phyloP scores from a whole-genome alignment of 2,329 filamentous ascomycete species.

The Xylogone sp. region DNA sequence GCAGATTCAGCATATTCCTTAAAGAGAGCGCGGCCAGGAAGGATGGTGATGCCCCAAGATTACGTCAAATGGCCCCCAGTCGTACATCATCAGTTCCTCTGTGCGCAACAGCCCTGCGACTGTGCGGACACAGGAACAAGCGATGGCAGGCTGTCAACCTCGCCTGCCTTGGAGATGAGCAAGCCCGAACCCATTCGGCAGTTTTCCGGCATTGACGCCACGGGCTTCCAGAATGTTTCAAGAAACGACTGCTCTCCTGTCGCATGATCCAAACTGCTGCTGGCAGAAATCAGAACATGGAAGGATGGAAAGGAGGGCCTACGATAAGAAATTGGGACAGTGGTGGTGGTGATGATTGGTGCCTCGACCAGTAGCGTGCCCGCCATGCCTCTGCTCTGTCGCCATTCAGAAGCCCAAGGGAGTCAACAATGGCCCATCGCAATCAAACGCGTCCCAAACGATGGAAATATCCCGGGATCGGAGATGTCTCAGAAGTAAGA shows the following conservation, averaged over 20 bases:
- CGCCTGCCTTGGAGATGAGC: neutral
- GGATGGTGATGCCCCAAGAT: neutral
- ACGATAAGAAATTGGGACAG: neutral
- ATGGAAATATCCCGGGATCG: neutral
- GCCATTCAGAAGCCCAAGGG: neutral
- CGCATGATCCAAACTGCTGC: neutral
- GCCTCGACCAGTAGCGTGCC: neutral
- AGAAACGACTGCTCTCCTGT: neutral
- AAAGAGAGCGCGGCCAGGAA: no score
- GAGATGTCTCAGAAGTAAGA: neutral
- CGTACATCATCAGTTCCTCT: no score
- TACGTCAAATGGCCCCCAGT: neutral
- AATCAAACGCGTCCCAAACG: neutral
- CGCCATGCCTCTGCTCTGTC: neutral
- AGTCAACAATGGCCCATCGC: neutral
- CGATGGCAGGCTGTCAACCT: neutral
- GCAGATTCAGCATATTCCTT: no score
- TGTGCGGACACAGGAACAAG: neutral
- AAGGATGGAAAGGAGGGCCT: no score
- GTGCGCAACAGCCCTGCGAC: neutral
- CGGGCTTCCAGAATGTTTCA: conserved; percentile 1
- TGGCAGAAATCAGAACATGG: neutral
- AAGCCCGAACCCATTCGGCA: conserved; percentile 6
- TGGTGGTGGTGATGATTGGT: no score
- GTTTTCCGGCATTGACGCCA: conserved; percentile 6